Conservation (phyloP, 2,329 filamentous ascomycete species). For the Scedosporium minutisporum region DNA sequence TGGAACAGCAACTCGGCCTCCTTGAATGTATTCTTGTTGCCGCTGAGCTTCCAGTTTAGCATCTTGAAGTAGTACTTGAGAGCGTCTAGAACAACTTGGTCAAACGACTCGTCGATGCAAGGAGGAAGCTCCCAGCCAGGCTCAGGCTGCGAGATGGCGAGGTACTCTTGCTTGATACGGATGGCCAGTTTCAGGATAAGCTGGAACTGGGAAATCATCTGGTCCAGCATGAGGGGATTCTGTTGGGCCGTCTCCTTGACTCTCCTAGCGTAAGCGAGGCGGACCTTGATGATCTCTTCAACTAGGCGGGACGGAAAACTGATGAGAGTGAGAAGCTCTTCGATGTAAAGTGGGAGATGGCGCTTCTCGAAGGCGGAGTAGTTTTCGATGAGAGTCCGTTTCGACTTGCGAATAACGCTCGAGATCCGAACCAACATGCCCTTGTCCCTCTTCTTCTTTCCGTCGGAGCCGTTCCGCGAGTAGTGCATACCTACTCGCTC, state of each 20-base stretch:
- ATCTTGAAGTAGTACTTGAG: slow-evolving; percentile 98
- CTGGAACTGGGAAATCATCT: slow-evolving; percentile 96
- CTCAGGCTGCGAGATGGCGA: slow-evolving; percentile 73
- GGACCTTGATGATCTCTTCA: slow-evolving; percentile 89
- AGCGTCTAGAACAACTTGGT: slow-evolving; percentile 81
- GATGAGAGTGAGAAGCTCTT: slow-evolving; percentile 89
- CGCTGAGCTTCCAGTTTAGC: slow-evolving; percentile 93
- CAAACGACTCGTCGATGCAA: slow-evolving; percentile 94
- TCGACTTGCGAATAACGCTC: slow-evolving; percentile 84
- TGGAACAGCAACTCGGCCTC: slow-evolving; percentile 95
- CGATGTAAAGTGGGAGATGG: slow-evolving; percentile 90
- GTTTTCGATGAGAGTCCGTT: slow-evolving; percentile 80
- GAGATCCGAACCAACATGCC: slow-evolving; percentile 82
- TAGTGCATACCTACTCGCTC: background rate
- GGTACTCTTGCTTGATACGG: slow-evolving; percentile 82
- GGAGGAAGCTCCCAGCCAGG: slow-evolving; percentile 91
- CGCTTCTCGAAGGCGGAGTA: slow-evolving; percentile 75
- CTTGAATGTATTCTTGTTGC: slow-evolving; percentile 98
- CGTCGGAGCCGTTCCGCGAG: background rate
- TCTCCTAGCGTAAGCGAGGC: slow-evolving; percentile 80
- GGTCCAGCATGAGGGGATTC: slow-evolving; percentile 87
- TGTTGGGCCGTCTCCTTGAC: slow-evolving; percentile 90
- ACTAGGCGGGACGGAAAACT: slow-evolving; percentile 95
- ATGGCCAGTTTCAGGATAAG: slow-evolving; percentile 86
- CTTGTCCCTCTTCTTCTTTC: slow-evolving; percentile 25